These are phyloP conservation scores for Neurospora cerealis DNA, from an alignment of 495 filamentous ascomycete genomes.

Conservation along the genomic window DNA sequence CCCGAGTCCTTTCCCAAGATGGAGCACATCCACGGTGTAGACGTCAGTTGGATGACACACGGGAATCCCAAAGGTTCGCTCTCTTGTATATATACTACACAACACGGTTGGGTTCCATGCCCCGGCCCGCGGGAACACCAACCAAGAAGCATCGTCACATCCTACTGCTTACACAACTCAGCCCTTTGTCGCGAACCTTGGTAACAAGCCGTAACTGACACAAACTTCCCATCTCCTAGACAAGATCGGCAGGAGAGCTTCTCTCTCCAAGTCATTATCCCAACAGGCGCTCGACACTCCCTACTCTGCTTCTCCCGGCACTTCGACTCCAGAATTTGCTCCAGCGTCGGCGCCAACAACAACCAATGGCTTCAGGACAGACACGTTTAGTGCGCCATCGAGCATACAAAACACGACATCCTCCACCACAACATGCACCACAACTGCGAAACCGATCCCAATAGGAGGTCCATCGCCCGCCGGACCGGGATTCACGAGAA, in stretches of 20 bases:
- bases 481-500: constrained; percentile 18
- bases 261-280: constrained; percentile 10
- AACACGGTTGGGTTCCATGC: neutral
- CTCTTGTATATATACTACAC: neutral
- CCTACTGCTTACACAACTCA: neutral
- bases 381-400: neutral
- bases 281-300: constrained; percentile 11
- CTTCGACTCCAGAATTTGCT: constrained; percentile 1
- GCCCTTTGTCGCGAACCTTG: neutral
- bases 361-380: constrained; percentile 5
- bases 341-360: neutral
- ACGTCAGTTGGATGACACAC: constrained; percentile 58
- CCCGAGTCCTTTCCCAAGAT: constrained; percentile 26
- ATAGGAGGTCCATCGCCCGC: neutral
- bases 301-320: neutral
- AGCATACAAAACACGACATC: neutral
- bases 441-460: constrained; percentile 26
- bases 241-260: constrained; percentile 11
- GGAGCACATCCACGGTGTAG: constrained; percentile 55
- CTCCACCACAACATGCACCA: constrained; percentile 1
- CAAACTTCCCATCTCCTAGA: constrained; percentile 3
- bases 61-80: constrained; percentile 38
- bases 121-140: neutral
- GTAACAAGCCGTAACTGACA: neutral
- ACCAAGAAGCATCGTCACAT: neutral